Conservation (phyloP, 2,329 filamentous ascomycete genomes). For the Zelopaecilomyces penicillatus region DNA sequence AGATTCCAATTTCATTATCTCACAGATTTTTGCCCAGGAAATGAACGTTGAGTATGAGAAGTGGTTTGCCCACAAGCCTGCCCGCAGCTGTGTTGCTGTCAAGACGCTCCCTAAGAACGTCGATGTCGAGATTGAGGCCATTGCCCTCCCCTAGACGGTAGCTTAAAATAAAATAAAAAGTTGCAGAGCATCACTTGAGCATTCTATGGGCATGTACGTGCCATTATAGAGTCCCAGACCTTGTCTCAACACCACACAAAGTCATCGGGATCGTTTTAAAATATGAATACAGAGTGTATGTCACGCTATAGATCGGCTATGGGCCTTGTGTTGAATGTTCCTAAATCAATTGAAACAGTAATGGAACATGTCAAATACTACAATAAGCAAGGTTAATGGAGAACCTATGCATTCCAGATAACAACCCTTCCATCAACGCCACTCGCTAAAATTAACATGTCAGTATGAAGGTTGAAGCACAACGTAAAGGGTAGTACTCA, state of each 20-base stretch:
- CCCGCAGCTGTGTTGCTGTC: conserved; percentile 83
- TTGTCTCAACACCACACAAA: no score
- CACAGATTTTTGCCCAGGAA: conserved; percentile 30
- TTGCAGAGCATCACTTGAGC: no score
- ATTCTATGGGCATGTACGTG: neutral
- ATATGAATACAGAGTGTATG: no score
- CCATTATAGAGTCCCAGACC: no score
- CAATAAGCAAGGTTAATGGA: conserved; percentile 27
- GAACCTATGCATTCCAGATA: conserved; percentile 52
- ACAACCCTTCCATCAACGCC: conserved; percentile 78
- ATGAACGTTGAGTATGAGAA: conserved; percentile 84
- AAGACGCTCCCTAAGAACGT: conserved; percentile 82
- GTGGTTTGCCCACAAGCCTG: conserved; percentile 76
- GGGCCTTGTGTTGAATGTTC: no score
- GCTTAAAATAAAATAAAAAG: conserved; percentile 4
- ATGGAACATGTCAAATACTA: no score
- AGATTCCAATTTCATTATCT: neutral
- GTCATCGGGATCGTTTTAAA: no score
- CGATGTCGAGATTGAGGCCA: conserved; percentile 83
- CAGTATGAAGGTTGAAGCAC: neutral
- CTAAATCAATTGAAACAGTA: no score
- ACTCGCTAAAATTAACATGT: conserved; percentile 47
- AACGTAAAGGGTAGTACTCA: conserved; percentile 40
- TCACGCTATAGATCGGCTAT: no score
- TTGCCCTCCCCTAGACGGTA: conserved; percentile 54